phyloP scores from a whole-genome alignment of 2,329 filamentous ascomycete genomes.

The Colletotrichum somersetense region DNA sequence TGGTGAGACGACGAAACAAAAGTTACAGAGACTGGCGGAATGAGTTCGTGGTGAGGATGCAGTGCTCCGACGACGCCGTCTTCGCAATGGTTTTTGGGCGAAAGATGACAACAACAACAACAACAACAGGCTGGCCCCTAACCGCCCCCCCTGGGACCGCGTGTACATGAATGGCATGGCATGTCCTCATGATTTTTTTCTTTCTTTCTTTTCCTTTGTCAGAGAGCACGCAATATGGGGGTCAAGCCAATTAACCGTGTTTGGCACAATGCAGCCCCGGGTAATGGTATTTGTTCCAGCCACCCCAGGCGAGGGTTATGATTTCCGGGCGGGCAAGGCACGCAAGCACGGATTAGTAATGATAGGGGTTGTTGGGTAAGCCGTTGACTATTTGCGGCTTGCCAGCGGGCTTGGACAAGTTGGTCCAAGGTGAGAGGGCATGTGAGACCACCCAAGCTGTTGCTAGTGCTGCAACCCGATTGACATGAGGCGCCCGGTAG shows the following conservation, averaged over 20 bases:
- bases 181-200: not conserved
- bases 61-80: not conserved
- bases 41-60: not conserved
- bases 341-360: slow-evolving; percentile 9
- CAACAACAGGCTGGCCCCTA: not conserved
- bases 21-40: slow-evolving; percentile 7
- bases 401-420: not conserved
- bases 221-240: slow-evolving; percentile 31
- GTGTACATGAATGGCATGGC: slow-evolving; percentile 15
- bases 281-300: slow-evolving; percentile 19
- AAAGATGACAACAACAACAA: not conserved
- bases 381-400: not conserved
- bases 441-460: not conserved
- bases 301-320: not conserved
- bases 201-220: no score
- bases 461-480: slow-evolving; percentile 2
- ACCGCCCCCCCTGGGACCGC: not conserved
- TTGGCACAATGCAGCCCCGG: slow-evolving; percentile 19
- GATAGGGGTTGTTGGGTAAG: slow-evolving; percentile 24
- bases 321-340: not conserved
- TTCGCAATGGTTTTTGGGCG: not conserved
- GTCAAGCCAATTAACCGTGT: not conserved
- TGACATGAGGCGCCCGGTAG: slow-evolving; percentile 34
- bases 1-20: slow-evolving; percentile 19
- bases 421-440: slow-evolving; percentile 1